Evolutionary conservation across 331 rosid species (phyloP), one percentile per base, ranked within the genome.

Genomic region (Stylosanthes scabra): DNA sequence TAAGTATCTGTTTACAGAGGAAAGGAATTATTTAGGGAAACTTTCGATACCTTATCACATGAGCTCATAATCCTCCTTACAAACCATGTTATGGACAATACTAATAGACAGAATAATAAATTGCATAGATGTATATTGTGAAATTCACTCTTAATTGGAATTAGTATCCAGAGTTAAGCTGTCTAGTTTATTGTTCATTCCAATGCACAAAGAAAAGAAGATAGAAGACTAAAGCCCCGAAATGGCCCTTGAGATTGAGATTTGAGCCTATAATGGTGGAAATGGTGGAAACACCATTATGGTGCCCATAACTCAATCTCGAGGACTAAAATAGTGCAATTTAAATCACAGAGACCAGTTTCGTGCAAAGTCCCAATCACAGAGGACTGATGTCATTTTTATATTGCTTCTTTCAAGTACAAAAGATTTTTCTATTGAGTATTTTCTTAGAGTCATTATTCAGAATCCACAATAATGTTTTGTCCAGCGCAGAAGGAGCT

Each of bases 1-100:
- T 77, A 90, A 82, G 90, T 88, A 88, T 76, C 96, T 88, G 76
- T 64, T 63, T 44, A 82, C 47, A 59, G 63, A 64, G 54, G 74
- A 63, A 80, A 72, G 34, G 55, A 80, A 50, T 72, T 58, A 72
- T 59, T 59, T 59, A 27, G 63, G 42, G 68, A 47, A 49, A 11
- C 6, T 57, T 59, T 75, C 57, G 56, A 52, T 47, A 56, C 44
- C 67, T 46, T 60, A 13, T 58, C 46, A 56, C 69, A 71, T 51
- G 28, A 66, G 62, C 20, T 62, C 49, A 59, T 72, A 41, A 41
- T 50, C 52, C 72, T 44, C 25, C 61, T 55, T 52, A 76, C 57
- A 9, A 20, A 7, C 37, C 55, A 67, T 66, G 52, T 66, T 6
- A 58, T 46, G 1, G 0, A 31, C 60, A 45, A 64, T 52, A 74